phyloP scores from a whole-genome alignment of 495 filamentous ascomycete genomes.

The Glarea lozoyensis region DNA sequence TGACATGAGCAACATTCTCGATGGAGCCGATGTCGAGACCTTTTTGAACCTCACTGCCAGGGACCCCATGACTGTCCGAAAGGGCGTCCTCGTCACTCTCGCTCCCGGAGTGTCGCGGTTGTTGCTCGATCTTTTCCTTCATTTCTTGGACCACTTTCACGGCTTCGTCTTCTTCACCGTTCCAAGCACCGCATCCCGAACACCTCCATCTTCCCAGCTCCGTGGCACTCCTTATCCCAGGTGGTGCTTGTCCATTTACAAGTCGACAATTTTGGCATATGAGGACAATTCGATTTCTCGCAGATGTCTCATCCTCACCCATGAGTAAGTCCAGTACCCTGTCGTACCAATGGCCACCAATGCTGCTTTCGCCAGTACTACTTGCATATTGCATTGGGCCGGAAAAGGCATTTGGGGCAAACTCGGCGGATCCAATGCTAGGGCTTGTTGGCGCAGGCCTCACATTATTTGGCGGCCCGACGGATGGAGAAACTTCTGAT shows the following conservation, averaged over 20 bases:
- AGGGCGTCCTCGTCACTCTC: too few relatives aligned
- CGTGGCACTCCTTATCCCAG: slow-evolving; percentile 65
- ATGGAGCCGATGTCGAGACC: too few relatives aligned
- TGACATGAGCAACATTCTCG: too few relatives aligned
- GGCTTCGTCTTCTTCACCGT: slow-evolving; percentile 70
- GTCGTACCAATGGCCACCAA: slow-evolving; percentile 76
- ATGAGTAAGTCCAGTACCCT: slow-evolving; percentile 84
- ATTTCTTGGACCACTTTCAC: slow-evolving; percentile 49
- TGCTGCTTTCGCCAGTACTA: slow-evolving; percentile 28
- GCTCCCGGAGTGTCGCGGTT: slow-evolving; percentile 1
- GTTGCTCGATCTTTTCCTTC: slow-evolving; percentile 15
- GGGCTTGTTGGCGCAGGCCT: slow-evolving; percentile 14
- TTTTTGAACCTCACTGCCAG: too few relatives aligned
- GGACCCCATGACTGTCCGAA: too few relatives aligned
- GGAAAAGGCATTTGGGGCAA: slow-evolving; percentile 46
- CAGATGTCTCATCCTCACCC: slow-evolving; percentile 88
- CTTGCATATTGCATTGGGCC: slow-evolving; percentile 16
- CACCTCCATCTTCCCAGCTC: slow-evolving; percentile 89
- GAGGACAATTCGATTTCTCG: slow-evolving; percentile 82
- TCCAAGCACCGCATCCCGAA: slow-evolving; percentile 72
- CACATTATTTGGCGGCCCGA: slow-evolving; percentile 13
- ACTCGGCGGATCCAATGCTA: slow-evolving; percentile 30
- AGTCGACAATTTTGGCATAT: slow-evolving; percentile 78
- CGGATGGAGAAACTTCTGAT: slow-evolving; percentile 15
- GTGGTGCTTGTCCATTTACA: slow-evolving; percentile 94